Evolutionary conservation across 2,329 filamentous ascomycete genomes (phyloP).

Genomic region (Aspergillus eucalypticola): DNA sequence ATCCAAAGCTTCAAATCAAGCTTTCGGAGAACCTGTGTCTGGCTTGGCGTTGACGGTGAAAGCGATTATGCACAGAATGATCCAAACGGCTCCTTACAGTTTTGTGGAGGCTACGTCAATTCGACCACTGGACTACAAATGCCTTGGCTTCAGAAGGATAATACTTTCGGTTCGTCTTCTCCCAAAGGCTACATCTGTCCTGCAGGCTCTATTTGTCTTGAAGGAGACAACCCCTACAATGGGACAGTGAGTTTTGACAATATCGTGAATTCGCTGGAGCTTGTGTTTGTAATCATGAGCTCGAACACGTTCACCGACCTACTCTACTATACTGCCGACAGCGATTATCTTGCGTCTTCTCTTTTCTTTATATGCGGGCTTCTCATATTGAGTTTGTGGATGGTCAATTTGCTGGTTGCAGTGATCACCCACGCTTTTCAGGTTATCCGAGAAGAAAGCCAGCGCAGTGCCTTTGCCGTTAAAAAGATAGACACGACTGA

Average conservation of each 20-base stretch:
- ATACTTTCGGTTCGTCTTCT: conserved; percentile 52
- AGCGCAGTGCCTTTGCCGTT: conserved; percentile 85
- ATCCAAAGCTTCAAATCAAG: conserved; percentile 95
- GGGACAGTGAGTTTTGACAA: conserved; percentile 94
- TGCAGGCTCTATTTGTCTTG: conserved; percentile 75
- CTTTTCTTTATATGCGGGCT: conserved; percentile 73
- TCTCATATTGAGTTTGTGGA: conserved; percentile 92
- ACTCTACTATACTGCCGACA: conserved; percentile 90
- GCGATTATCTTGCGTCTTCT: conserved; percentile 83
- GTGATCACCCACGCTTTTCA: conserved; percentile 99
- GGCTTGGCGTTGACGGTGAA: conserved; percentile 62
- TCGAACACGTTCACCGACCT: conserved; percentile 95
- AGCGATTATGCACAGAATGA: conserved; percentile 46
- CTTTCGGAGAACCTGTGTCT: conserved; percentile 73
- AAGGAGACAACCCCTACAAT: conserved; percentile 76
- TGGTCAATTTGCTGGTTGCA: conserved; percentile 90
- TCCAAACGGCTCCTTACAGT: conserved; percentile 65
- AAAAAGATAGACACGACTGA: conserved; percentile 60
- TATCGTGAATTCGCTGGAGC: conserved; percentile 83
- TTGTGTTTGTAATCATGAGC: conserved; percentile 98
- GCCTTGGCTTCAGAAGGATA: conserved; percentile 68
- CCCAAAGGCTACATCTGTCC: conserved; percentile 88
- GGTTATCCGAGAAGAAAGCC: conserved; percentile 95
- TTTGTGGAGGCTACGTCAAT: conserved; percentile 82
- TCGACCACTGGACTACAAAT: conserved; percentile 56